A percentile compares a stretch with the other conserved stretches of the same genome.
Conservation (phyloP, 306 rosid genomes). For the Echinosophora koreensis region DNA sequence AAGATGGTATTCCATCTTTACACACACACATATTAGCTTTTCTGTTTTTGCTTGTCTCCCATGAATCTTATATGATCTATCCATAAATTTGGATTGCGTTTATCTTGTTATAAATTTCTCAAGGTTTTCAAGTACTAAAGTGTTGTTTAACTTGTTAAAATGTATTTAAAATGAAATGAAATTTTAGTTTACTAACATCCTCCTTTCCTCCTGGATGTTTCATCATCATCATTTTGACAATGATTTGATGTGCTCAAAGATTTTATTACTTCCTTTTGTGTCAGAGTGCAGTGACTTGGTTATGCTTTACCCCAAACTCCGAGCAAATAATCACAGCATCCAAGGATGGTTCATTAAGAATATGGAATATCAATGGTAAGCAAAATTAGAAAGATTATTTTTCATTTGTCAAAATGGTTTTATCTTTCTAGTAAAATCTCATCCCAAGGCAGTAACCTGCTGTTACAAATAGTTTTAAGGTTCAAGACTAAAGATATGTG, state of each 20-base stretch:
- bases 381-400: conserved; percentile 23
- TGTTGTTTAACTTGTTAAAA: not conserved
- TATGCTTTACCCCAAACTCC: conserved; percentile 87
- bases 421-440: conserved; percentile 18
- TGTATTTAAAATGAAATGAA: conserved; percentile 18
- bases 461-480: not conserved
- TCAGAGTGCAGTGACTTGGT: conserved; percentile 99
- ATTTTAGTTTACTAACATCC: not conserved
- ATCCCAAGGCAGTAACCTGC: not conserved
- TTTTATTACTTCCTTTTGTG: conserved; percentile 38
- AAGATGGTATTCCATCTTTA: not conserved
- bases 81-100: conserved; percentile 4
- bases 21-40: conserved; percentile 3
- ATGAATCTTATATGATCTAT: not conserved
- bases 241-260: conserved; percentile 33
- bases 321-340: conserved; percentile 95
- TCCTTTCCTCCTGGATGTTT: conserved; percentile 23
- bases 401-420: conserved; percentile 26
- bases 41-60: not conserved
- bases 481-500: conserved; percentile 3
- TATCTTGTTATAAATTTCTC: conserved; percentile 1
- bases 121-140: conserved; percentile 1
- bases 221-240: not conserved
- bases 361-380: conserved; percentile 98
- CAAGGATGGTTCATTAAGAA: conserved; percentile 90